phyloP scores from a whole-genome alignment of 371 early-diverging fungal species.

The Rhizopus arrhizus region DNA sequence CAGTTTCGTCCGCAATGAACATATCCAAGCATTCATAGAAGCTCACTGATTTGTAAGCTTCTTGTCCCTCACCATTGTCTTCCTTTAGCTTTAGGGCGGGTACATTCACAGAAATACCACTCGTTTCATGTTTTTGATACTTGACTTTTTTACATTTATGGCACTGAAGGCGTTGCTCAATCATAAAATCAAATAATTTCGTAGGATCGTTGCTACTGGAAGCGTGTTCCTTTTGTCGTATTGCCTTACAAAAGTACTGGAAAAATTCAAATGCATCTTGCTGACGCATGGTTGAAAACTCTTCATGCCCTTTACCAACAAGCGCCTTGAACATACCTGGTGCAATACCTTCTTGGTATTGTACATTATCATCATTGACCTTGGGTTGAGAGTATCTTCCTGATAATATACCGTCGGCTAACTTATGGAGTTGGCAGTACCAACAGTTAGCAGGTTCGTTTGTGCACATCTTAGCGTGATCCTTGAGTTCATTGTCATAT shows the following conservation, averaged over 20 bases:
- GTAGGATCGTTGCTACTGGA: conserved; percentile 64
- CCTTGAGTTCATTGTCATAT: conserved; percentile 55
- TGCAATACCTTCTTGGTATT: conserved; percentile 68
- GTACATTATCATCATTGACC: conserved; percentile 48
- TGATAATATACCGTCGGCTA: conserved; percentile 86
- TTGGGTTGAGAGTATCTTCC: conserved; percentile 79
- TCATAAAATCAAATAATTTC: conserved; percentile 71
- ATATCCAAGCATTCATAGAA: conserved; percentile 75
- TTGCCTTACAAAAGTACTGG: conserved; percentile 70
- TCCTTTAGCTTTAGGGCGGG: conserved; percentile 56
- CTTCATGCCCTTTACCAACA: conserved; percentile 86
- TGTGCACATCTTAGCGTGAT: conserved; percentile 71
- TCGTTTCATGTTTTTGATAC: conserved; percentile 67
- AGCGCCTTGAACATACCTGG: conserved; percentile 92
- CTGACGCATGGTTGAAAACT: conserved; percentile 95
- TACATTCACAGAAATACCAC: conserved; percentile 72
- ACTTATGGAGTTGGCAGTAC: conserved; percentile 87
- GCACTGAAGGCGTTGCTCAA: conserved; percentile 88
- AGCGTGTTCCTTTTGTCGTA: conserved; percentile 76
- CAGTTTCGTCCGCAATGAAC: conserved; percentile 58
- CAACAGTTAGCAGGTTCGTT: conserved; percentile 75
- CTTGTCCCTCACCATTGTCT: conserved; percentile 31
- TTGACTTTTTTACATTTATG: conserved; percentile 77
- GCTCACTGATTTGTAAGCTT: conserved; percentile 64
- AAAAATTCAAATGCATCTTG: conserved; percentile 97